Base-by-base conservation (phyloP, 768 basidiomycete species). In the Leccinum fibrillosum region DNA sequence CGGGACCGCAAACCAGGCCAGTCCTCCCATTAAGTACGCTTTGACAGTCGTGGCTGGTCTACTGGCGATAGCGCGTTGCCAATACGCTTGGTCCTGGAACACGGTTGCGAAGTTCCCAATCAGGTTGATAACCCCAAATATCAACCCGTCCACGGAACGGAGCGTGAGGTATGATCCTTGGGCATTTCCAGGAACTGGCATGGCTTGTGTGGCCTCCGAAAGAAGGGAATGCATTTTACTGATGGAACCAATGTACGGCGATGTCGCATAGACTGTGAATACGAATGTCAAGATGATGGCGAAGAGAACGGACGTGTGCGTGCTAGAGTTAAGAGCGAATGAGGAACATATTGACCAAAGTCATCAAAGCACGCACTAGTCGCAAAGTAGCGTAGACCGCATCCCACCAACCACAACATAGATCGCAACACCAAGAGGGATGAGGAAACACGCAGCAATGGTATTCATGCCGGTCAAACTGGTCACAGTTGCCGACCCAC, bases 1-100 rank as follows among this genome's bases (percentile, higher is more conserved):
- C 0, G 92, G 92, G 58, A 94, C 92, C 1, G 89, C 84, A 67
- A 95, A 93, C 94, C 95, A 97, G 2, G 92, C 89, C 8, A 94
- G 69, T 3, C 94, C 94, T 47, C 94, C 95, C 8, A 94, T 79
- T 4, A 95, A 77, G 75, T 93, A 98, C 0, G 90, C 94, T 72
- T 94, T 94, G 58, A 95, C 93, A 12, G 89, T 89, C n/a, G 82
- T 86, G 1, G 84, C 86, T 0, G 92, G 93, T 15, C 86, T 77
- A 59, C 86, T 89, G 2, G 95, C 94, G 67, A 97, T 93, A 1
- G 94, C 94, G 12, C 92, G 82, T 68, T 94, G 92, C 87, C 91
- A 96, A 73, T 96, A 98, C 1, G 90, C 88, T 66, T 90, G 86
- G 58, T 83, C 82, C 64, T 82, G 79, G 65, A 83, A 82, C 4